Percentiles rank a stretch among this genome's conserved stretches.
Conservation (phyloP, 2,329 filamentous ascomycete genomes). For the Stenocarpella maydis region DNA sequence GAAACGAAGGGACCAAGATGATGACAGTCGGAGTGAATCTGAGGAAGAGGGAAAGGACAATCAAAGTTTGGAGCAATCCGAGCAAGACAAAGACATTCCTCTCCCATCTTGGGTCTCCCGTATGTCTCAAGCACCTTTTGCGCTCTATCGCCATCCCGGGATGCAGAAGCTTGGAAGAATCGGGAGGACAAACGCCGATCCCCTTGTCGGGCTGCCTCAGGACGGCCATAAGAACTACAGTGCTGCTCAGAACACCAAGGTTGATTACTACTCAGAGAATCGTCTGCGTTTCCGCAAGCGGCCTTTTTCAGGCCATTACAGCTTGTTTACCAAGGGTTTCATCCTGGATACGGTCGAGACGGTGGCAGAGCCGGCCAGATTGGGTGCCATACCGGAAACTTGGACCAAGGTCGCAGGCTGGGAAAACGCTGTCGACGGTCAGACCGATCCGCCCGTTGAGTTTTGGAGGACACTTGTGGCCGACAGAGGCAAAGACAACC, state of each 20-base stretch:
- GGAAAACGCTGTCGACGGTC: conserved; percentile 8
- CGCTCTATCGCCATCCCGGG: not conserved
- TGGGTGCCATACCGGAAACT: not conserved
- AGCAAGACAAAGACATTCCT: not conserved
- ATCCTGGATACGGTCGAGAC: conserved; percentile 38
- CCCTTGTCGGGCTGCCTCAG: conserved; percentile 44
- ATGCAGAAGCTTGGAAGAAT: not conserved
- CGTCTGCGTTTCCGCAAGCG: conserved; percentile 39
- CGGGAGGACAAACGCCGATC: conserved; percentile 45
- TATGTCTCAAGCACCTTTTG: not conserved
- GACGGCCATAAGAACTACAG: conserved; percentile 42
- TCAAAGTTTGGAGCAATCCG: not conserved
- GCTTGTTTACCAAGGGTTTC: conserved; percentile 46
- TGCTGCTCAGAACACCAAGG: conserved; percentile 35
- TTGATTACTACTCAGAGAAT: not conserved
- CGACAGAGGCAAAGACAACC: conserved; percentile 39
- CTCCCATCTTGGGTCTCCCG: conserved; percentile 30
- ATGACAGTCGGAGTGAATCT: not conserved
- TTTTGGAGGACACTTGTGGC: conserved; percentile 42
- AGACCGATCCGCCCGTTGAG: conserved; percentile 38
- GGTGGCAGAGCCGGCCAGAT: conserved; percentile 21
- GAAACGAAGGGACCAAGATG: not conserved
- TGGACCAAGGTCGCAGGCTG: conserved; percentile 30
- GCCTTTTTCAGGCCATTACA: conserved; percentile 38
- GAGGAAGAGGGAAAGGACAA: not conserved